Evolutionary conservation across 2,329 filamentous ascomycete species (phyloP).

Genomic region (Cladosporium sp.): DNA sequence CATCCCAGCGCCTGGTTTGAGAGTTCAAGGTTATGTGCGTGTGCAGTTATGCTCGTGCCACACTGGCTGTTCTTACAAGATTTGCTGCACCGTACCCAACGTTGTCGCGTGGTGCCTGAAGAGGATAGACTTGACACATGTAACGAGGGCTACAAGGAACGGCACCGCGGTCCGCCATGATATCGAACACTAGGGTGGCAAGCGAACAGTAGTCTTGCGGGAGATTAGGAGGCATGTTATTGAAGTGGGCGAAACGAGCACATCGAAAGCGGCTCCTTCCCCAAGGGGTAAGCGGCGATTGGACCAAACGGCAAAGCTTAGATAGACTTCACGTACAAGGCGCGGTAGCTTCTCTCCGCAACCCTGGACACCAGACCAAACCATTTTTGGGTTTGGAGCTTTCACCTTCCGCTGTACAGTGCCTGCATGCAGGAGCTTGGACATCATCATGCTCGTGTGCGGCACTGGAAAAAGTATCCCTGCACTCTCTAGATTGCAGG

Average conservation of each 20-base stretch:
- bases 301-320: background rate
- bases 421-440: background rate
- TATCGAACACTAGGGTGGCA: no score
- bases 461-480: background rate
- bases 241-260: background rate
- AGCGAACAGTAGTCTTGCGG: background rate
- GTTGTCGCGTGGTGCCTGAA: no score
- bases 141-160: no score
- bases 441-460: background rate
- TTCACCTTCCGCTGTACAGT: background rate
- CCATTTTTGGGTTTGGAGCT: background rate
- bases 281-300: background rate
- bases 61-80: no score
- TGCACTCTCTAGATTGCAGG: background rate
- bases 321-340: background rate
- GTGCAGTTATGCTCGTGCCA: no score
- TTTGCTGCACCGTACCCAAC: no score
- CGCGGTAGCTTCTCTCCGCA: background rate
- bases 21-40: no score
- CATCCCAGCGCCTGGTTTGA: background rate
- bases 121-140: no score
- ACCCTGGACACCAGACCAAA: background rate
- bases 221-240: background rate
- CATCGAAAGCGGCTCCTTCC: slow-evolving; percentile 3
- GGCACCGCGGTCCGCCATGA: no score